A percentile compares a stretch with the other conserved stretches of the same genome.
Evolutionary conservation across 257 asterid genomes (phyloP).

Genomic region (Osmanthus fragrans): DNA sequence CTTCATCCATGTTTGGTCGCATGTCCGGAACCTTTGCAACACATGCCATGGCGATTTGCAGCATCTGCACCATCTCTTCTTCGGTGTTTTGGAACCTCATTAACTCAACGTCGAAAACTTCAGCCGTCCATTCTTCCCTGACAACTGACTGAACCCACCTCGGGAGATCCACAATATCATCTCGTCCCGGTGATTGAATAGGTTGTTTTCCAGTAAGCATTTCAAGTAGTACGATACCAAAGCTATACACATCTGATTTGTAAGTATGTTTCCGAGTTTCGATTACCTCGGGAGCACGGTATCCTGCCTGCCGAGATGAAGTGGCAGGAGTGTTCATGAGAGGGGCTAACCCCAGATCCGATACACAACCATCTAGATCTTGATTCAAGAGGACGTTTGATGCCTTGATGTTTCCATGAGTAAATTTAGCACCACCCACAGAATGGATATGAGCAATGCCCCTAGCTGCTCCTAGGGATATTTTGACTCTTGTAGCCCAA

Average conservation of each 20-base stretch:
- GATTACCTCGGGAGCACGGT: conserved; percentile 33
- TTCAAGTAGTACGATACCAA: conserved; percentile 31
- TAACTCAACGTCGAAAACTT: conserved; percentile 31
- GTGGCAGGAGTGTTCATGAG: conserved; percentile 24
- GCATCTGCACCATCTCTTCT: conserved; percentile 27
- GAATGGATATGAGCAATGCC: too few relatives aligned
- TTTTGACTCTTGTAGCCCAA: too few relatives aligned
- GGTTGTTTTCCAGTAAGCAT: conserved; percentile 36
- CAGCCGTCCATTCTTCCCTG: conserved; percentile 35
- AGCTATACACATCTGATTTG: conserved; percentile 36
- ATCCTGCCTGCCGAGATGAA: conserved; percentile 24
- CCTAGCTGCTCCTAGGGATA: too few relatives aligned
- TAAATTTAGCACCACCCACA: background rate
- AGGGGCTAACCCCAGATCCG: conserved; percentile 29
- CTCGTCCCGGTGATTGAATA: conserved; percentile 33
- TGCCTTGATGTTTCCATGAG: conserved; percentile 32
- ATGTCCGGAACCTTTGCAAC: conserved; percentile 22
- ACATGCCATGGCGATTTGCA: conserved; percentile 26
- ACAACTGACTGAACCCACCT: conserved; percentile 35
- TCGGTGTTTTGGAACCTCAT: conserved; percentile 31
- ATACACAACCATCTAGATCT: conserved; percentile 25
- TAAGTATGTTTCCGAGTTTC: conserved; percentile 29
- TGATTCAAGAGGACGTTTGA: conserved; percentile 30
- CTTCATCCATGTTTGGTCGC: conserved; percentile 36
- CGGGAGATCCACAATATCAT: conserved; percentile 35